Base-by-base conservation (phyloP, 2,329 filamentous ascomycete genomes). In the Penicillium verrucosum region DNA sequence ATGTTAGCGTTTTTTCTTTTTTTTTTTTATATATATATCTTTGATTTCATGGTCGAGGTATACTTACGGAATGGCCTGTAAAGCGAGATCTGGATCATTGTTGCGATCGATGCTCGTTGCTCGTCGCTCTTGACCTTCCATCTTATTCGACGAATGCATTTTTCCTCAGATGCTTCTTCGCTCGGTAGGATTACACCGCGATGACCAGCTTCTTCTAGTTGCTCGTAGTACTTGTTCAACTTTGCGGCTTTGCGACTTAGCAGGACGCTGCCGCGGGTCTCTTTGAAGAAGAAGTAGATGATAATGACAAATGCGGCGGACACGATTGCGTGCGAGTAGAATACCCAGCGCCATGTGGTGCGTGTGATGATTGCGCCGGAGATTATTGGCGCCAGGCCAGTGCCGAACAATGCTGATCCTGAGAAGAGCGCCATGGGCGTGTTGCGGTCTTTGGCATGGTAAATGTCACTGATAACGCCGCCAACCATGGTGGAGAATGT, bases 391-490 rank as follows among this genome's bases (percentile, higher is more conserved):
- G 92, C 92, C 0, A 88, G 76, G 0, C 91, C 91, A 0, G 91
- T 95, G 0, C 91, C 93, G 10, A 88, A 81, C 0, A 97, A 77
- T 0, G 91, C 92, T 4, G 81, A 80, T 0, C 88, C 90, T n/a
- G 88, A 89, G 72, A 96, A 97, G 0, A 96, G 70, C 0, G 90
- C 88, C 93, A 97, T 96, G 0, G 92, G 89, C 0, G 88, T 91
- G 66, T 97, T 96, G 34, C 93, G 81, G 43, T 89, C 86, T 57
- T 89, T 78, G 10, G 89, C 85, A 46, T 87, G 84, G 76, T 92
- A 96, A 57, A 96, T 83, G 68, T 97, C 92, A 49, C 89, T 88
- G 40, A 97, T 88, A 4, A 97, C 89, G 4, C 92, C 92, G n/a
- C 92, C 92, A 0, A 96, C 88, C 82, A 96, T 92, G 23, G 90